These are phyloP conservation scores for Apostasia ramifera DNA, from an alignment of 106 monocot species.

Conservation along the genomic window DNA sequence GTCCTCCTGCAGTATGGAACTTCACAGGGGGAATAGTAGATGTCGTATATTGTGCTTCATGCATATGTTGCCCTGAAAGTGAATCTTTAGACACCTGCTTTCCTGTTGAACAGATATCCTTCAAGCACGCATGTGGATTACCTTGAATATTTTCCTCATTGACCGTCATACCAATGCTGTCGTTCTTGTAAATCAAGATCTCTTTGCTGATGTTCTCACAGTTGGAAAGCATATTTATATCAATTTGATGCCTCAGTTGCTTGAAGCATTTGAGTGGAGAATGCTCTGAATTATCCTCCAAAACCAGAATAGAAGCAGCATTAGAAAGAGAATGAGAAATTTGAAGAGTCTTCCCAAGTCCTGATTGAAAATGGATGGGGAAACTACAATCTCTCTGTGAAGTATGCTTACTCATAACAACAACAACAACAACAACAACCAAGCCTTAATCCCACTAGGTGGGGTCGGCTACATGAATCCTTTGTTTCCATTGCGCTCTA, in stretches of 20 bases:
- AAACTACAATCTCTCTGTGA: too few relatives aligned
- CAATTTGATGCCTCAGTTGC: conserved; percentile 7
- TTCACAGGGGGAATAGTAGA: conserved; percentile 20
- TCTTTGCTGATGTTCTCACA: neutral
- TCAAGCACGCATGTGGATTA: conserved; percentile 3
- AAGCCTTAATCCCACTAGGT: too few relatives aligned
- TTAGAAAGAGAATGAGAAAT: conserved; percentile 35
- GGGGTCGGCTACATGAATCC: too few relatives aligned
- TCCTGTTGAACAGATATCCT: conserved; percentile 6
- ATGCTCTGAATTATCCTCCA: conserved; percentile 25
- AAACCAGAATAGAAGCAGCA: conserved; percentile 42
- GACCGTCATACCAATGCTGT: neutral
- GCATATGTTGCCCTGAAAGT: conserved; percentile 3
- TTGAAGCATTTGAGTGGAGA: conserved; percentile 10
- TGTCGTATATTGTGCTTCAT: neutral
- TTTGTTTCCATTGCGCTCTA: too few relatives aligned
- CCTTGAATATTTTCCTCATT: neutral
- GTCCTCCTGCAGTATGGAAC: conserved; percentile 68
- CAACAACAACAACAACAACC: too few relatives aligned
- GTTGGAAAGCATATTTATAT: neutral
- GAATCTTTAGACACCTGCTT: conserved; percentile 9
- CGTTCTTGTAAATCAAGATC: neutral
- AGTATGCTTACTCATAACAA: too few relatives aligned
- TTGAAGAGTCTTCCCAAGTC: conserved; percentile 30
- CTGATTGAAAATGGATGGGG: conserved; percentile 31